Evolutionary conservation across 1,139 yeast genomes (phyloP).

Genomic region (Taphrina wiesneri): DNA sequence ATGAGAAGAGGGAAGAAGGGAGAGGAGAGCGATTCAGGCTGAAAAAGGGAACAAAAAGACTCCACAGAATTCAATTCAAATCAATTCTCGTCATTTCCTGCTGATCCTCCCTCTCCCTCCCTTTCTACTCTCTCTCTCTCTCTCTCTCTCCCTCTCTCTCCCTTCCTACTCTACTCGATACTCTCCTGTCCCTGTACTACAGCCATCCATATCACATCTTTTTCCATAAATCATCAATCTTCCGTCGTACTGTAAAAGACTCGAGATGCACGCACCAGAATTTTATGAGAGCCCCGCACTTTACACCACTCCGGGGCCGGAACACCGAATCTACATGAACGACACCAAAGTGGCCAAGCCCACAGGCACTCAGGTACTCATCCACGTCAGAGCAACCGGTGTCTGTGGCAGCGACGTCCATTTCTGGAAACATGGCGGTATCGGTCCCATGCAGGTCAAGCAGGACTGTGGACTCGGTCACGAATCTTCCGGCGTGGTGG

Average conservation of each 20-base stretch:
- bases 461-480: constrained; percentile 75
- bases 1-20: not conserved
- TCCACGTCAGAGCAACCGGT: constrained; percentile 64
- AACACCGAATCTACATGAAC: constrained; percentile 43
- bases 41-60: not conserved
- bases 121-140: not conserved
- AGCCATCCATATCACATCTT: too few species aligned
- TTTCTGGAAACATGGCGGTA: constrained; percentile 69
- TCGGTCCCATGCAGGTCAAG: constrained; percentile 57
- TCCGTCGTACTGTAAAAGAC: not conserved
- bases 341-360: constrained; percentile 43
- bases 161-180: not conserved
- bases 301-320: constrained; percentile 48
- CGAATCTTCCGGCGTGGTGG: constrained; percentile 72
- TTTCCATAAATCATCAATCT: too few species aligned
- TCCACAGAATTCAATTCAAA: not conserved
- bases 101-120: not conserved
- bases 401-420: constrained; percentile 85
- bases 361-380: constrained; percentile 49
- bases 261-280: constrained; percentile 2
- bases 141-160: not conserved
- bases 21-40: not conserved
- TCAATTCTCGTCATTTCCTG: not conserved
- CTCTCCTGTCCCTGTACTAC: too few species aligned
- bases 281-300: constrained; percentile 43